Evolutionary conservation across 345 rosid genomes (phyloP).

Genomic region (Eutrema japonicum): DNA sequence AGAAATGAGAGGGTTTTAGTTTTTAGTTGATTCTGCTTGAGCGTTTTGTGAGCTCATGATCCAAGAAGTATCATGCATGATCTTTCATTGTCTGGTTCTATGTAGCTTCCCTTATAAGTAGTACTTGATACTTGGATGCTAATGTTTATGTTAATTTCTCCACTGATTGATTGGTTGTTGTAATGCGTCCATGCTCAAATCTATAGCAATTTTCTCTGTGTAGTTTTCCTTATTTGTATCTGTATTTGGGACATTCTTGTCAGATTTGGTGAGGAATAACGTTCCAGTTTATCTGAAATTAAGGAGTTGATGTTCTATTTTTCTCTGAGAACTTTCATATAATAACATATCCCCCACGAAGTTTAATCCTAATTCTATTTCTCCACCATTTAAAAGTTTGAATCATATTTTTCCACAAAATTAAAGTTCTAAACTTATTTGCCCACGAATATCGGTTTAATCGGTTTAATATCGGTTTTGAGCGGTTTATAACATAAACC

Average conservation of each 20-base stretch:
- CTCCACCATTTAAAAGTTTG: too few relatives aligned
- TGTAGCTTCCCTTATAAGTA: background rate
- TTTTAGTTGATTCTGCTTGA: constrained; percentile 8
- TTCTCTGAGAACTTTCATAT: too few relatives aligned
- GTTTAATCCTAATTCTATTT: too few relatives aligned
- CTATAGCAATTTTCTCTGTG: background rate
- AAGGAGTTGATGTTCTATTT: background rate
- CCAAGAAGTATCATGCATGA: constrained; percentile 3
- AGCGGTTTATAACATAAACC: too few relatives aligned
- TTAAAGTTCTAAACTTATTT: too few relatives aligned
- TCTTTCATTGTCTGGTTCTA: background rate
- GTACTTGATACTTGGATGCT: background rate
- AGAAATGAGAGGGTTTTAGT: too few relatives aligned
- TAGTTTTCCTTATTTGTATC: too few relatives aligned
- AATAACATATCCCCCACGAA: too few relatives aligned
- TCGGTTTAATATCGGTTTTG: too few relatives aligned
- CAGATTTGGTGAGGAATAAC: background rate
- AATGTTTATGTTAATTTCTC: background rate
- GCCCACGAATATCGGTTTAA: too few relatives aligned
- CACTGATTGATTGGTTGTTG: constrained; percentile 1
- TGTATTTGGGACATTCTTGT: background rate
- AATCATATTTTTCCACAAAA: too few relatives aligned
- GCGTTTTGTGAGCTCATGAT: too few relatives aligned
- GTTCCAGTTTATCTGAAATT: background rate
- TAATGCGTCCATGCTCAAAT: constrained; percentile 4